A percentile compares a stretch with the other conserved stretches of the same genome.
phyloP scores from a whole-genome alignment of 495 filamentous ascomycete species.

The Tricharina praecox region DNA sequence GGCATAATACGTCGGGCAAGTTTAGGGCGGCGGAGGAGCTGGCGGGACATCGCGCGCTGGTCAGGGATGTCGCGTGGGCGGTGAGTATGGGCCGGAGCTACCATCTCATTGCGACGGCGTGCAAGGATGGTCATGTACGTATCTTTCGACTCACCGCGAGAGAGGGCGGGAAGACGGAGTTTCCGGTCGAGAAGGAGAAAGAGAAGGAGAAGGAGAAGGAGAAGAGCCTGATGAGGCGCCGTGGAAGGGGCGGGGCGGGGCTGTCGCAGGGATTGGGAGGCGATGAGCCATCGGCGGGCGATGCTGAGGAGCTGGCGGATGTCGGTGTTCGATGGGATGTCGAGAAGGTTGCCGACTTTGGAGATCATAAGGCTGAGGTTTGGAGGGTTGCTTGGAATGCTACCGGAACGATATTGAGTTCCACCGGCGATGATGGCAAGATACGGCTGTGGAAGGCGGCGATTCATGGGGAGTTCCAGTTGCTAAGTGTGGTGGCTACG shows the following conservation, averaged over 20 bases:
- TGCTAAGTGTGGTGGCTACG: conserved; percentile 23
- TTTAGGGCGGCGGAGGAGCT: conserved; percentile 72
- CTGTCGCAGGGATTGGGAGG: conserved; percentile 43
- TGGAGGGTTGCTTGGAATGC: conserved; percentile 46
- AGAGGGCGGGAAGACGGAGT: conserved; percentile 3
- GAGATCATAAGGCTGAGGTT: conserved; percentile 38
- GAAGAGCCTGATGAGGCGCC: conserved; percentile 7
- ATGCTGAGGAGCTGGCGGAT: conserved; percentile 6
- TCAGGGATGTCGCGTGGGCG: conserved; percentile 89
- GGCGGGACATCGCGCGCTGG: conserved; percentile 48
- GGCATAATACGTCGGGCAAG: conserved; percentile 38
- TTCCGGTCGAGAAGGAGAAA: conserved; percentile 17
- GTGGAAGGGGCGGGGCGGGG: conserved; percentile 32
- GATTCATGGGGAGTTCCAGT: conserved; percentile 25
- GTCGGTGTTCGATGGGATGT: conserved; percentile 25
- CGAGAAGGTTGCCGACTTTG: conserved; percentile 37
- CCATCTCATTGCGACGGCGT: conserved; percentile 80
- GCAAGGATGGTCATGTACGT: conserved; percentile 74
- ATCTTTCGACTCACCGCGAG: conserved; percentile 61
- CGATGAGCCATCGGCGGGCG: conserved; percentile 25
- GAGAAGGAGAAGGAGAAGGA: conserved; percentile 4
- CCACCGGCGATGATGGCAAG: conserved; percentile 44
- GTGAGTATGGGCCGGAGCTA: conserved; percentile 70
- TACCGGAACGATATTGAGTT: conserved; percentile 43
- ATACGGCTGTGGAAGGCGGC: conserved; percentile 36